A percentile compares a stretch with the other conserved stretches of the same genome.
Evolutionary conservation across 768 basidiomycete species (phyloP).

Genomic region (Mycena olivaceomarginata): DNA sequence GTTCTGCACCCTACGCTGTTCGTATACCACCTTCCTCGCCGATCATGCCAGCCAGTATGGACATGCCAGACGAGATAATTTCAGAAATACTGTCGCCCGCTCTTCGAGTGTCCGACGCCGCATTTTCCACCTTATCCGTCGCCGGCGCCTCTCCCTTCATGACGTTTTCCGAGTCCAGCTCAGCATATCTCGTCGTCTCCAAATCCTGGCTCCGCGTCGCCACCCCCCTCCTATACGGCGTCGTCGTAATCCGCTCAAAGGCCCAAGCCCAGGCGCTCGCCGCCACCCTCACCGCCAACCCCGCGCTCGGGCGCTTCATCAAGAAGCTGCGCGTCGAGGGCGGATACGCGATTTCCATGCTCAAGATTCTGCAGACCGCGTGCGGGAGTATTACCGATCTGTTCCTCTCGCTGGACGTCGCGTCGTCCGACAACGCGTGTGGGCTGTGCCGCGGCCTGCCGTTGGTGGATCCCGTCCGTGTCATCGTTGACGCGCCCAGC

Average conservation of each 20-base stretch:
- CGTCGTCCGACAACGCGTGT: slow-evolving; percentile 7
- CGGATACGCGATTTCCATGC: slow-evolving; percentile 10
- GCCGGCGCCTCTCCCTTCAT: slow-evolving; percentile 1
- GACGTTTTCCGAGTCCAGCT: slow-evolving; percentile 21
- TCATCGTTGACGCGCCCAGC: not conserved
- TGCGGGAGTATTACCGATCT: slow-evolving; percentile 16
- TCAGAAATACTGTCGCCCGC: slow-evolving; percentile 30
- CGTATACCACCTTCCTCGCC: too few species aligned
- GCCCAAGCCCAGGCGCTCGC: slow-evolving; percentile 35
- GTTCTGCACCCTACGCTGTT: too few species aligned
- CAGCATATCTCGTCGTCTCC: slow-evolving; percentile 27
- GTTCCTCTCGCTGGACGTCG: not conserved
- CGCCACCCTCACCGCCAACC: not conserved
- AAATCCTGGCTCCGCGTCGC: slow-evolving; percentile 40
- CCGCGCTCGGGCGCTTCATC: not conserved
- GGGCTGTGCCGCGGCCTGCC: slow-evolving; percentile 25
- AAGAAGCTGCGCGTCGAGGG: not conserved
- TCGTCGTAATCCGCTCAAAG: slow-evolving; percentile 21
- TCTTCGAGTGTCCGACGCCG: slow-evolving; percentile 17
- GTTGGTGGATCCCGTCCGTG: slow-evolving; percentile 19
- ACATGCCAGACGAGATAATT: slow-evolving; percentile 31
- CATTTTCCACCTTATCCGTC: not conserved
- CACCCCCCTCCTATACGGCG: slow-evolving; percentile 36
- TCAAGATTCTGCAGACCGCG: slow-evolving; percentile 27
- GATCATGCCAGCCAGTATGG: too few species aligned